Evolutionary conservation across 306 rosid genomes (phyloP), one percentile per base, ranked within the genome.

Genomic region (Cajanus cajan): DNA sequence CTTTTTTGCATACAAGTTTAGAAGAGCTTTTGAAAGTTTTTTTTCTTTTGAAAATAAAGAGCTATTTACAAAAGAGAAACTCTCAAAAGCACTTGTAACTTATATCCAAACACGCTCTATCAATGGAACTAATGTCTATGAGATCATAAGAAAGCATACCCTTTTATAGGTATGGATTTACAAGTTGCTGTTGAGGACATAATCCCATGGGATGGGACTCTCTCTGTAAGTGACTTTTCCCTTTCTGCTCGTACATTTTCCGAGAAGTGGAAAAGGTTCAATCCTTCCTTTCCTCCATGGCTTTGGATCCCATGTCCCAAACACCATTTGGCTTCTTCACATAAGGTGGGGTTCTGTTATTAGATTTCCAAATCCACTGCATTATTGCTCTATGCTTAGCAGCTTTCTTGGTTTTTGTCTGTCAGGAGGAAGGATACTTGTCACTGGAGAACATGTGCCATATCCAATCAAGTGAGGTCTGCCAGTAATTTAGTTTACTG

Each of bases 371-470:
- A 19, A 28, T 68, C 14, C 73, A 11, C 50, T 36, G 14, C 25
- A 52, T 72, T 39, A 19, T 15, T 19, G 19, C 41, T 76, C 43
- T 12, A 13, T 68, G 51, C 51, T 74, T 37, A 58, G 59, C 58
- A 8, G 18, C 33, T 45, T 67, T 43, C 14, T 15, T 77, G 31
- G 8, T 70, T 73, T 80, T 41, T 68, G 24, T 40, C 24, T 64
- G 39, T 9, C 73, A 85, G 91, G 78, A 68, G 45, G 85, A 85
- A 68, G 94, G 98, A 84, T 94, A 92, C 88, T 83, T 92, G 71
- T 74, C 93, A 18, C 57, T 90, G 71, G 94, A 89, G 85, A 90
- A 82, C 74, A 76, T 87, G 44, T 83, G 90, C 83, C 74, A 73
- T 71, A 37, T 75, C 86, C 54, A 74, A 1, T 83, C 86, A 55